Base-by-base conservation (phyloP, 805 yeast genomes). In the Limtongia smithiae region DNA sequence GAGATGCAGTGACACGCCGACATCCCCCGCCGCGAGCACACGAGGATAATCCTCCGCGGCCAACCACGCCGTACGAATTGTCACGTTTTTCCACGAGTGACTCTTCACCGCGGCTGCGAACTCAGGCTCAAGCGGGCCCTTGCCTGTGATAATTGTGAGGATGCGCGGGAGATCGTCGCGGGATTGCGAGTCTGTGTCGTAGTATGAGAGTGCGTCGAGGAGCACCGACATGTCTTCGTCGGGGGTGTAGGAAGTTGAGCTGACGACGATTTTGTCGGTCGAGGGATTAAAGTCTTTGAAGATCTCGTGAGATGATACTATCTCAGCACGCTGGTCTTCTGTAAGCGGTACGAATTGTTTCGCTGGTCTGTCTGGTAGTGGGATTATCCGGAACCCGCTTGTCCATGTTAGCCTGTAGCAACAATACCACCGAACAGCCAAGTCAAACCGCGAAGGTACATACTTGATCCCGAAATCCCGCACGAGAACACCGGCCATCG, bases 201-300 rank as follows among this genome's bases (percentile, higher is more conserved):
- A 82, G 20, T 67, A 56, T 44, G 75, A 74, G 46, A 93, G 70
- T 0, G 95, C 88, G 9, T 81, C 79, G 15, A 91, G 68, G 15
- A 93, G 68, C 32, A 85, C 67, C 21, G 70, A 70, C 47, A 93
- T 80, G 64, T 93, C 95, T 66, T 93, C 99, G 66, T 93, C 99
- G 0, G 94, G 93, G 0, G 99, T 91, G 65, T 89, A 93, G 0
- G 96, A 88, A 0, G 99, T 91, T 0, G 97, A 83, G 0, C 91
- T 82, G 3, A 91, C 79, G 12, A 93, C 58, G n/a, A 91, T 71
- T 56, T 80, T 80, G 61, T 82, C 85, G 3, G 67, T 64, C 0
- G 57, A 46, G 5, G 65, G 53, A 52, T 72, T 66, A 41, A 70
- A 70, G 15, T 64, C 65, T 7, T 59, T 48, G 48, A 74, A 71